Base-by-base conservation (phyloP, 2,329 filamentous ascomycete species). In the Geosmithia morbida region DNA sequence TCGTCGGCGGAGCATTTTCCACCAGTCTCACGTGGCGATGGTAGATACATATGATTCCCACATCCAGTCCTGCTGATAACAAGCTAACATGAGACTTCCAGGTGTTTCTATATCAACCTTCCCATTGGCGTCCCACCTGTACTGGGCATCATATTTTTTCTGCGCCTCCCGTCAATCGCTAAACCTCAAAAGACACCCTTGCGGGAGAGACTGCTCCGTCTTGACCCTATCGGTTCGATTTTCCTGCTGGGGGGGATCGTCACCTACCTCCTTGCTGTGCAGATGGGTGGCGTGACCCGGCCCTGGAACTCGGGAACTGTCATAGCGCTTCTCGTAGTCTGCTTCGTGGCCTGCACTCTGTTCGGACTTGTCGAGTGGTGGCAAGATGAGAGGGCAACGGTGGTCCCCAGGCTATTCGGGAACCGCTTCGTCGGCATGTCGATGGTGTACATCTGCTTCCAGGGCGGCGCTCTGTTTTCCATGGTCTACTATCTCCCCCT, bases 221-320 rank as follows among this genome's bases (percentile, higher is more conserved):
- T 78, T 43, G 75, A 79, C 53, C 57, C 73, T 10, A 43, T 66
- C 7, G 74, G 75, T 22, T 67, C 68, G 2, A 56, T 58, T 14
- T 58, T 75, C 48, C 66, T 77, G 53, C 64, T 75, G 19, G 71
- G 74, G 1, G 65, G 67, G 29, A 65, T 77, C 43, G 58, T 77
- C 50, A 71, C 67, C 51, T 61, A 77, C 11, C 59, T 79, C 10
- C 64, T 80, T 3, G 75, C 72, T 5, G 61, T 79, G 30, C 70
- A 78, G 53, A 79, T 71, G 68, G 76, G 74, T 16, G 76, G 76
- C 6, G 33, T 37, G 37, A 57, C 67, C 19, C 69, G 72, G 48
- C 45, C 73, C 3, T 79, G 75, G 75, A 62, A 56, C 48, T 66
- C 63, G 57, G 58, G 65, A 11, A 61, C 59, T 17, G 63, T 77